phyloP scores from a whole-genome alignment of 768 basidiomycete species.

The Suillus discolor region DNA sequence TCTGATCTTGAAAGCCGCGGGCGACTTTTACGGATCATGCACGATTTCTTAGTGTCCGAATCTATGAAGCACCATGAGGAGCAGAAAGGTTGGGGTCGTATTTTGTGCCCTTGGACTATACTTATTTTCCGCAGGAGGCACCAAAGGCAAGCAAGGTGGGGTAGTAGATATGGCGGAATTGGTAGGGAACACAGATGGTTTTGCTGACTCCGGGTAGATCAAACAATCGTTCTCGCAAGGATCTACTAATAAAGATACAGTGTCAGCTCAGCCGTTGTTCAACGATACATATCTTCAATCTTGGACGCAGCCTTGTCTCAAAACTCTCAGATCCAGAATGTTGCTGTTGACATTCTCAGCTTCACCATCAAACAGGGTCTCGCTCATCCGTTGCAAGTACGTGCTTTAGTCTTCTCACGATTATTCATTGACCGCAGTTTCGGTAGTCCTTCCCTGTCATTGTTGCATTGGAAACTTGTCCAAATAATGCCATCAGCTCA shows the following conservation, averaged over 20 bases:
- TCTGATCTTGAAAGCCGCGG: constrained; percentile 71
- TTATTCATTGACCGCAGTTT: constrained; percentile 7
- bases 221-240: not conserved
- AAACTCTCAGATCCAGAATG: constrained; percentile 68
- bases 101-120: not conserved
- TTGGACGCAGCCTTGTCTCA: constrained; percentile 78
- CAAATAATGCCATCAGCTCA: constrained; percentile 56
- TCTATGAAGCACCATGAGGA: constrained; percentile 73
- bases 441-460: constrained; percentile 86
- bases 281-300: constrained; percentile 86
- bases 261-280: constrained; percentile 92
- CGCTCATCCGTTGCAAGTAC: constrained; percentile 89
- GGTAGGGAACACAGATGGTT: constrained; percentile 92
- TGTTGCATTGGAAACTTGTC: constrained; percentile 90
- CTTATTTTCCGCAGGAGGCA: constrained; percentile 14
- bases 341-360: constrained; percentile 87
- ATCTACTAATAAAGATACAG: constrained; percentile 41
- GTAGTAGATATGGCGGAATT: constrained; percentile 90
- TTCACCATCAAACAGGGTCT: constrained; percentile 96
- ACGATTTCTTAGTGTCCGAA: constrained; percentile 88
- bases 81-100: constrained; percentile 57
- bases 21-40: constrained; percentile 82
- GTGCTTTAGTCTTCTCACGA: constrained; percentile 18
- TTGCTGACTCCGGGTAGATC: constrained; percentile 93
- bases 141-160: constrained; percentile 27